phyloP scores from a whole-genome alignment of 2,329 filamentous ascomycete genomes.

The Ceratocystis cubensis region DNA sequence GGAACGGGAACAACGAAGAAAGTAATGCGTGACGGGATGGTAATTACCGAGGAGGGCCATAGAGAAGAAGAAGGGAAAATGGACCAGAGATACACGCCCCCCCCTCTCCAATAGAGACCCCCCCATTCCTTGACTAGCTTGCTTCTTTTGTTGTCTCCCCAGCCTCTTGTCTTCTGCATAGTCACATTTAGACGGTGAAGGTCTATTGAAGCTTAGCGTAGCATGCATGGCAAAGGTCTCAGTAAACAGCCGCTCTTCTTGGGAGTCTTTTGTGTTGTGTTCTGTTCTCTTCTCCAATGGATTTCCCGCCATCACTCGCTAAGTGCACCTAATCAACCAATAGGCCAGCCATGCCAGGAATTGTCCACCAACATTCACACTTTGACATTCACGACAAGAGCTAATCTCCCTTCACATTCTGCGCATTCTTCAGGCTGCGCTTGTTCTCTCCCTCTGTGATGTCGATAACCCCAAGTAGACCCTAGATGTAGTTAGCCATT shows the following conservation, averaged over 20 bases:
- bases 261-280: too few species aligned
- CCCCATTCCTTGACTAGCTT: neutral
- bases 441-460: neutral
- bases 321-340: too few species aligned
- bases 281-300: too few species aligned
- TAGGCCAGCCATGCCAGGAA: neutral
- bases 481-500: neutral
- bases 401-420: slow-evolving; percentile 1
- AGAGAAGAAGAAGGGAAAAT: neutral
- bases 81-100: neutral
- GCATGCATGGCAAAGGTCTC: too few species aligned
- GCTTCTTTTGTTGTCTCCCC: neutral
- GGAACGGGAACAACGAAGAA: slow-evolving; percentile 11
- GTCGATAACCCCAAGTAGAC: neutral
- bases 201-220: too few species aligned
- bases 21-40: slow-evolving; percentile 6
- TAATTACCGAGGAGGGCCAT: slow-evolving; percentile 2
- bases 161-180: neutral
- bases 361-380: neutral
- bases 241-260: too few species aligned
- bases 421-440: neutral
- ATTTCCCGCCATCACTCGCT: neutral
- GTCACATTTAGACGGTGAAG: too few species aligned
- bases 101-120: neutral
- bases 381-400: neutral